phyloP scores from a whole-genome alignment of 1,139 yeast genomes.

The Debaryomyces sp. region DNA sequence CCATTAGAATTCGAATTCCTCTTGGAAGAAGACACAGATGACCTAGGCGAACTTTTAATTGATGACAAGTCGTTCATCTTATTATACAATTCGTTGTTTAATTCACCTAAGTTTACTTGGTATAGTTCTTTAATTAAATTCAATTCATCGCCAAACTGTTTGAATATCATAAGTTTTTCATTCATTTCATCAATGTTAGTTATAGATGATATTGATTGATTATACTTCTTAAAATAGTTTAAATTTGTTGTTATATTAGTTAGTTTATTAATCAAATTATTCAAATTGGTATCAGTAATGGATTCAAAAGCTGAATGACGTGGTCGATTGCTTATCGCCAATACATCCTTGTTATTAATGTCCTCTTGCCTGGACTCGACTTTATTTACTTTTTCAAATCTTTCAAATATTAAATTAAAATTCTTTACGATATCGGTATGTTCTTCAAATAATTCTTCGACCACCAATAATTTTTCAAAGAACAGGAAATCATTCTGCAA shows the following conservation, averaged over 20 bases:
- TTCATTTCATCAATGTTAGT: conserved; percentile 34
- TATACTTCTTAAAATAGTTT: conserved; percentile 42
- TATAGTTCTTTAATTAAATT: conserved; percentile 34
- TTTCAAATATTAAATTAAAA: conserved; percentile 27
- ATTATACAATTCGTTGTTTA: conserved; percentile 26
- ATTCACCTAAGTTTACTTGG: conserved; percentile 30
- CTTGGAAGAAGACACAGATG: conserved; percentile 20
- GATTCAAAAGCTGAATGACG: not conserved
- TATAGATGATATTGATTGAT: conserved; percentile 30
- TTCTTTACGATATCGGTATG: conserved; percentile 26
- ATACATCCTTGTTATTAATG: conserved; percentile 25
- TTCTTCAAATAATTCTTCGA: conserved; percentile 27
- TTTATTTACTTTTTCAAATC: conserved; percentile 21
- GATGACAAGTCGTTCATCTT: conserved; percentile 8
- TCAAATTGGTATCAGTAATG: conserved; percentile 45
- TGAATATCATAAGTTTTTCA: conserved; percentile 42
- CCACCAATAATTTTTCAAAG: conserved; percentile 22
- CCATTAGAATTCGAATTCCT: conserved; percentile 17
- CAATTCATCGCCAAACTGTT: conserved; percentile 41
- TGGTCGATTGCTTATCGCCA: conserved; percentile 8
- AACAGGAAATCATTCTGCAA: conserved; percentile 7
- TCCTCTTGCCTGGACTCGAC: conserved; percentile 6
- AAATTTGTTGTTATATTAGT: conserved; percentile 38
- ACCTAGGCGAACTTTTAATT: conserved; percentile 16
- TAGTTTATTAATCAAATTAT: conserved; percentile 55